Evolutionary conservation across 2,329 filamentous ascomycete species (phyloP), one percentile per base, ranked within the genome.

Genomic region (Colletotrichum limetticola): DNA sequence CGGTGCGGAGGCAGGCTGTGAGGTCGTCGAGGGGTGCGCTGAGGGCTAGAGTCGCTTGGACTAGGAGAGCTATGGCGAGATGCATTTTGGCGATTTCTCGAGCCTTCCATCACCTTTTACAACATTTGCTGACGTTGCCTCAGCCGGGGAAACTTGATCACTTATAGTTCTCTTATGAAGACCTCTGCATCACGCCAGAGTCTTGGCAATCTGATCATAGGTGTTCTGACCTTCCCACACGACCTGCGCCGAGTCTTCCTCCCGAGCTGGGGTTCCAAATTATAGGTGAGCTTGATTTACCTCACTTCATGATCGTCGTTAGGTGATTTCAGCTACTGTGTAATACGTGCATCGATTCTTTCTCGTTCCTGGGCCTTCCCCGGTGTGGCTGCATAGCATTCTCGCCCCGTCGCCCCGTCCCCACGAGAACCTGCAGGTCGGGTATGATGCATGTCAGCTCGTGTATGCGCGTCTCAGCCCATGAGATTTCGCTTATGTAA

Each of bases 1-100:
- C 77, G 0, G 69, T 57, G 11, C 74, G 69, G 5, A 82, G 78
- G 26, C 80, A 81, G n/a, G 26, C 37, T 19, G 26, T 58, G 0
- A 71, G 57, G n/a, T 53, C 42, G 0, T 63, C 65, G 4, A 72
- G 16, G 16, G n/a, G 68, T 65, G 28, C 14, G 65, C 65, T 8
- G 58, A 46, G 9, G 19, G 53, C 14, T 14, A 68, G 19, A 8
- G 56, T 49, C 16, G 22, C 35, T 2, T 67, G 63, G 7, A 42
- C 30, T 1, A 55, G 12, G 4, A 72, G 32, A 1, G 14, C 37
- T 2, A 28, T 16, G 8, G 12, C 4, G 37, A 63, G 9, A 16
- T 35, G 19, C 69, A 68, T 72, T 30, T 53, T 68, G 9, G 19
- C 24, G 9, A 5, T 5, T 5, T 14, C 5, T 16, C 26, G 5